These are phyloP conservation scores for Coffea canephora DNA, from an alignment of 257 asterid genomes.

Conservation along the genomic window DNA sequence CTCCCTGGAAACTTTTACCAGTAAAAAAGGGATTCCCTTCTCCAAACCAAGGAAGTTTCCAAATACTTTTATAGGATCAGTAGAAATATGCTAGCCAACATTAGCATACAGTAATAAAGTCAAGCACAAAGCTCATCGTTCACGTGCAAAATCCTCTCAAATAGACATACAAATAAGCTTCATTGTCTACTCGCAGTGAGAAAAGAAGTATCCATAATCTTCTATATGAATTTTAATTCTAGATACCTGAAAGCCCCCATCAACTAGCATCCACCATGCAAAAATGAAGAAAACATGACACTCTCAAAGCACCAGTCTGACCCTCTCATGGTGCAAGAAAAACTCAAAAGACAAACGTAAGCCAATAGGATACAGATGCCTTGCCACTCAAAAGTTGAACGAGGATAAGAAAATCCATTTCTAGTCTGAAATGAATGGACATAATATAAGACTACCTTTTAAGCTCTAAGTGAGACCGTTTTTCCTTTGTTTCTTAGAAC, in stretches of 20 bases:
- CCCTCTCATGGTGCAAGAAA: background rate
- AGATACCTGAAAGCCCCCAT: too few species aligned
- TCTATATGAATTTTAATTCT: background rate
- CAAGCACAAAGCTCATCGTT: background rate
- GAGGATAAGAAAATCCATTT: background rate
- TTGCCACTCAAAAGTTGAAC: background rate
- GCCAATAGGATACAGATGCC: background rate
- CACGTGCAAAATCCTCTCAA: background rate
- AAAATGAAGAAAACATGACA: background rate
- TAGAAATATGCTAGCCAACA: background rate
- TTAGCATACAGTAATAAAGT: background rate
- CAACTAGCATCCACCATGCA: background rate
- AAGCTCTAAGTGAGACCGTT: too few species aligned
- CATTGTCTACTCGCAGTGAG: background rate
- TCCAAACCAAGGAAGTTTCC: background rate
- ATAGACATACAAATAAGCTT: background rate
- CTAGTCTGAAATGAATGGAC: background rate
- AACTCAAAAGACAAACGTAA: background rate
- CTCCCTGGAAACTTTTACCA: background rate
- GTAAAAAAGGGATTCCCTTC: background rate
- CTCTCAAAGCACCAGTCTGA: background rate
- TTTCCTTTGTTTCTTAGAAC: too few species aligned
- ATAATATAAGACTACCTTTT: background rate
- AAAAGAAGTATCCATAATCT: too few species aligned
- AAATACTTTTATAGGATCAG: background rate